Evolutionary conservation across 768 basidiomycete genomes (phyloP).

Genomic region (Tephrocybe sp.): DNA sequence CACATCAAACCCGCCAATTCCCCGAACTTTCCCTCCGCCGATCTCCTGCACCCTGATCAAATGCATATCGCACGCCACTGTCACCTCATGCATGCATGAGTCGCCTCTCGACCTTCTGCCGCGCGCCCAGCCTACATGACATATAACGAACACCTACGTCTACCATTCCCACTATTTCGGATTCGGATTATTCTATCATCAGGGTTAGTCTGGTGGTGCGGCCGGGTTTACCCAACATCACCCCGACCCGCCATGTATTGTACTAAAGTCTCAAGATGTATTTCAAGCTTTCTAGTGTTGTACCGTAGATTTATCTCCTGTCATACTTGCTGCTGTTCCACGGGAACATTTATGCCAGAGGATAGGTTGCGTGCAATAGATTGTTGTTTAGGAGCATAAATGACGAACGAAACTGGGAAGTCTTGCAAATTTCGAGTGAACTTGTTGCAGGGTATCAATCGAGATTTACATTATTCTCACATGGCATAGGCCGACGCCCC

Average conservation of each 20-base stretch:
- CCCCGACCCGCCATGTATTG: slow-evolving; percentile 16
- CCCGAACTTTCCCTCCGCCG: not conserved
- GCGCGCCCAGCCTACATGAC: not conserved
- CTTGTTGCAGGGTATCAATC: no score
- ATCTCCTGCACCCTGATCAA: not conserved
- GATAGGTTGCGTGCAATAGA: not conserved
- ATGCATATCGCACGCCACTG: not conserved
- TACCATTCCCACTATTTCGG: slow-evolving; percentile 6
- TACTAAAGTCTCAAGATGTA: slow-evolving; percentile 10
- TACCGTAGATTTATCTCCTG: not conserved
- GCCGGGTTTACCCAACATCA: slow-evolving; percentile 1
- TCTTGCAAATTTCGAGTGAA: no score
- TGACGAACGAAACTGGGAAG: no score
- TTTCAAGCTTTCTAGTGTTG: slow-evolving; percentile 3
- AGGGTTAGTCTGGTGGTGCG: slow-evolving; percentile 16
- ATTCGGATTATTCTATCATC: slow-evolving; percentile 17
- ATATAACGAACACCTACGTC: not conserved
- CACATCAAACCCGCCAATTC: not conserved
- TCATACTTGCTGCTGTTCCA: not conserved
- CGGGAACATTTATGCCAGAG: not conserved
- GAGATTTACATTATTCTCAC: no score
- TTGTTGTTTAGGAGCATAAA: not conserved
- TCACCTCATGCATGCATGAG: not conserved
- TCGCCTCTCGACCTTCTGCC: not conserved
- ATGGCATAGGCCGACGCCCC: no score